A percentile compares a stretch with the other conserved stretches of the same genome.
Evolutionary conservation across 331 rosid genomes (phyloP).

Genomic region (Arachis monticola): DNA sequence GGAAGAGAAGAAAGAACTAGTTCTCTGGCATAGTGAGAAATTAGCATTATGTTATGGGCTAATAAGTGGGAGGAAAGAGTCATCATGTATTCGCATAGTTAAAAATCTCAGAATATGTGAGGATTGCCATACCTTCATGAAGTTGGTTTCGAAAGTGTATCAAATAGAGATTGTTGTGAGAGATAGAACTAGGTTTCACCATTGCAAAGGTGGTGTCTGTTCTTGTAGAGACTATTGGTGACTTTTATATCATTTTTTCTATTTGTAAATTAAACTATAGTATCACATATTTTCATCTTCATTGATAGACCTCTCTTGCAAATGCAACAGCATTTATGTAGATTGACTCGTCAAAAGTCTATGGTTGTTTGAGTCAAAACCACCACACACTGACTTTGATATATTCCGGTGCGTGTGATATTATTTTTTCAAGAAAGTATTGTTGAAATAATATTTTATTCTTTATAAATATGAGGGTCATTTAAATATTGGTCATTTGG

Average conservation of each 20-base stretch:
- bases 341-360: constrained; percentile 3
- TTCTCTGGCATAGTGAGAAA: constrained; percentile 88
- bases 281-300: not conserved
- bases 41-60: constrained; percentile 84
- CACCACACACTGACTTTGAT: not conserved
- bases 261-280: constrained; percentile 18
- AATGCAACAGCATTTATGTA: not conserved
- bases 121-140: constrained; percentile 85
- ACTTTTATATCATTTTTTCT: constrained; percentile 4
- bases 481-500: too few relatives aligned
- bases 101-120: constrained; percentile 85
- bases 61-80: constrained; percentile 47
- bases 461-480: too few relatives aligned
- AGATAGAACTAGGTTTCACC: constrained; percentile 89
- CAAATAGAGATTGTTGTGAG: constrained; percentile 64
- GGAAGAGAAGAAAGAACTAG: constrained; percentile 70
- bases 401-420: too few relatives aligned
- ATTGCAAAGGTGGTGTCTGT: constrained; percentile 66
- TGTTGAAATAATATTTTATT: too few relatives aligned
- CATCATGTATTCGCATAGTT: constrained; percentile 60
- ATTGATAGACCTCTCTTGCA: not conserved
- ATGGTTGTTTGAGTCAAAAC: not conserved
- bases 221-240: constrained; percentile 88
- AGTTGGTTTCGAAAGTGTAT: constrained; percentile 72
- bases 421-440: too few relatives aligned